phyloP scores from a whole-genome alignment of 1,139 yeast genomes.

The Meyerozyma guilliermondii region DNA sequence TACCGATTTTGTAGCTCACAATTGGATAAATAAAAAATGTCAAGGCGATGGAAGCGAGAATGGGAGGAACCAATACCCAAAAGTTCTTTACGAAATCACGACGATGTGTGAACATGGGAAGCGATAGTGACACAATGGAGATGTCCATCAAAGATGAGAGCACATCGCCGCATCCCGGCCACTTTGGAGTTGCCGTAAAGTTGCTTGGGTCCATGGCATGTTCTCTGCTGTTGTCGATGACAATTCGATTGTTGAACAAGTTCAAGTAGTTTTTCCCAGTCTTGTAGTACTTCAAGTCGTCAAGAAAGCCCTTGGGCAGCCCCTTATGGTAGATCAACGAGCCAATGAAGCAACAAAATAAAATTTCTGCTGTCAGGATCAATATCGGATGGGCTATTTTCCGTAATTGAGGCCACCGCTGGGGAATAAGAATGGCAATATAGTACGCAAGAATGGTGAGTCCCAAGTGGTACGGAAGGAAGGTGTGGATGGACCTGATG shows the following conservation, averaged over 20 bases:
- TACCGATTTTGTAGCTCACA: slow-evolving; percentile 59
- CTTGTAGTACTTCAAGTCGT: slow-evolving; percentile 50
- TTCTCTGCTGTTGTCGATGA: slow-evolving; percentile 26
- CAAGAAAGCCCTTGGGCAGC: slow-evolving; percentile 40
- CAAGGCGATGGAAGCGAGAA: slow-evolving; percentile 49
- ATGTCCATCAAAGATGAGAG: slow-evolving; percentile 68
- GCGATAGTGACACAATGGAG: slow-evolving; percentile 67
- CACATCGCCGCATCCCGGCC: slow-evolving; percentile 84
- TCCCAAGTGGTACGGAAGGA: slow-evolving; percentile 59
- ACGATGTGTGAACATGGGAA: slow-evolving; percentile 76
- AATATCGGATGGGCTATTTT: slow-evolving; percentile 67
- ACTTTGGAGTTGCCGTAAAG: slow-evolving; percentile 32
- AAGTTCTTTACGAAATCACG: slow-evolving; percentile 57
- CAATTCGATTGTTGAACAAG: slow-evolving; percentile 41
- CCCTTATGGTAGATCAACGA: slow-evolving; percentile 47
- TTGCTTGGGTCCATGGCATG: slow-evolving; percentile 12
- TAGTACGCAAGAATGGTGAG: slow-evolving; percentile 55
- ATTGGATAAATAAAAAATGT: slow-evolving; percentile 70
- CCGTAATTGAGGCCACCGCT: slow-evolving; percentile 41
- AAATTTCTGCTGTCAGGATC: slow-evolving; percentile 56
- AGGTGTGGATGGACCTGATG: slow-evolving; percentile 40
- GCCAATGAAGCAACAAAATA: slow-evolving; percentile 58
- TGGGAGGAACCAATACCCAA: slow-evolving; percentile 54
- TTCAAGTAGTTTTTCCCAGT: slow-evolving; percentile 65
- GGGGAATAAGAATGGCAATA: slow-evolving; percentile 46